A percentile compares a stretch with the other conserved stretches of the same genome.
Conservation (phyloP, 2,329 filamentous ascomycete species). For the Alternaria triticina region DNA sequence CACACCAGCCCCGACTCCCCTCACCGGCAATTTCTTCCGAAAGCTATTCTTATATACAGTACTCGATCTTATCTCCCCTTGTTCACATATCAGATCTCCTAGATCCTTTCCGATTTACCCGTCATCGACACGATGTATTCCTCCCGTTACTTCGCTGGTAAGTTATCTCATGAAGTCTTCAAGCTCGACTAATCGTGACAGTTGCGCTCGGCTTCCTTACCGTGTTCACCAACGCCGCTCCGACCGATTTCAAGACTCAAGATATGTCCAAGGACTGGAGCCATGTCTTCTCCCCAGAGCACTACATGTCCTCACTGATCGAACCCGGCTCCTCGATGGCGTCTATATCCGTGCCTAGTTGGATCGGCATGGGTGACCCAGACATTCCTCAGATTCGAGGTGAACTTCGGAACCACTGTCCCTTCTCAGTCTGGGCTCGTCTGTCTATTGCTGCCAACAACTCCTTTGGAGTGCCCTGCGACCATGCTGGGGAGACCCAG, state of each 20-base stretch:
- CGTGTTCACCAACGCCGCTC: background rate
- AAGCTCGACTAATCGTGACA: background rate
- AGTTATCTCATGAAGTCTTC: background rate
- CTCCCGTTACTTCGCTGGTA: background rate
- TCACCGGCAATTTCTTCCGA: background rate
- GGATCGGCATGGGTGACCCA: background rate
- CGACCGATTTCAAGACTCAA: background rate
- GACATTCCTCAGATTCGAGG: background rate
- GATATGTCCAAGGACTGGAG: slow-evolving; percentile 2
- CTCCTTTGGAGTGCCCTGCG: background rate
- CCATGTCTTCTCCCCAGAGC: background rate
- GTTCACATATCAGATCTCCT: background rate
- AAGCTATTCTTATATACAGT: background rate
- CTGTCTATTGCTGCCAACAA: background rate
- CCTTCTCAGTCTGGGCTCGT: background rate
- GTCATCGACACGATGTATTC: background rate
- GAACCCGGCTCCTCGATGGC: background rate
- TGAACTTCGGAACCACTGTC: background rate
- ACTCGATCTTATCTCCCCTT: background rate
- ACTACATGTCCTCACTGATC: background rate
- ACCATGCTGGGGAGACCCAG: background rate
- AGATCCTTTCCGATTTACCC: background rate
- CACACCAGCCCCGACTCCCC: background rate
- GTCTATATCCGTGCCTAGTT: background rate
- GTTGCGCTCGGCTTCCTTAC: background rate